Evolutionary conservation across 495 filamentous ascomycete genomes (phyloP), one percentile per base, ranked within the genome.

Genomic region (Rhizodiscina lignyota): DNA sequence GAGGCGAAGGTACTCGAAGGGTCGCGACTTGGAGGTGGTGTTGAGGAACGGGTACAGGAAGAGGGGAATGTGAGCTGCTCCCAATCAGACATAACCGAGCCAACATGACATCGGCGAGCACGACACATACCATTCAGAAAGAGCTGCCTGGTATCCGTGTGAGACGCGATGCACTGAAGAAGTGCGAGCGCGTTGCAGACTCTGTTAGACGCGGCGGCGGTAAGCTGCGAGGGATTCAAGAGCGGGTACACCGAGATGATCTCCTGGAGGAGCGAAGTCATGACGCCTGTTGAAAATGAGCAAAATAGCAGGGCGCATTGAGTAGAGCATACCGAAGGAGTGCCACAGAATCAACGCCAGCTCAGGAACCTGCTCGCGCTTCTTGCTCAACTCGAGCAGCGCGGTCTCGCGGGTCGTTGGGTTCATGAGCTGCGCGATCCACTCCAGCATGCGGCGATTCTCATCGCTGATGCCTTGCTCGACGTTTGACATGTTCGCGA

Each of bases 1-100:
- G 18, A 99, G 70, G 40, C 89, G 86, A 21, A 99, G 71, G 50
- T 99, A 99, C 57, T 99, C 89, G 54, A 99, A 99, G 2, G 89
- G 89, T 22, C 89, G 75, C 4, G 85, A 94, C 56, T 99, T 99
- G 5, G 91, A 96, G 5, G 89, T 99, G 1, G 89, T 99, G 60
- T 99, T 99, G 29, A 99, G 69, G 58, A 99, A 99, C 0, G 89
- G 89, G 48, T 99, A 99, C 18, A 99, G 75, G 55, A 94, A 99
- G 12, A 99, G 74, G 11, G 89, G 89, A 33, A 99, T 96, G 51
- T 99, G 89, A n/a, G 89, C 89, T 94, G 44, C 10, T 18, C 12
- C 28, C 28, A 8, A 20, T 42, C 34, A 54, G 43, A 41, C 35
- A 24, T 10, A 18, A n/a, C 8, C 15, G 17, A 26, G 29, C 8